Percentiles rank a stretch among this genome's conserved stretches.
Conservation (phyloP, 2,329 filamentous ascomycete genomes). For the Aphanocladium album region DNA sequence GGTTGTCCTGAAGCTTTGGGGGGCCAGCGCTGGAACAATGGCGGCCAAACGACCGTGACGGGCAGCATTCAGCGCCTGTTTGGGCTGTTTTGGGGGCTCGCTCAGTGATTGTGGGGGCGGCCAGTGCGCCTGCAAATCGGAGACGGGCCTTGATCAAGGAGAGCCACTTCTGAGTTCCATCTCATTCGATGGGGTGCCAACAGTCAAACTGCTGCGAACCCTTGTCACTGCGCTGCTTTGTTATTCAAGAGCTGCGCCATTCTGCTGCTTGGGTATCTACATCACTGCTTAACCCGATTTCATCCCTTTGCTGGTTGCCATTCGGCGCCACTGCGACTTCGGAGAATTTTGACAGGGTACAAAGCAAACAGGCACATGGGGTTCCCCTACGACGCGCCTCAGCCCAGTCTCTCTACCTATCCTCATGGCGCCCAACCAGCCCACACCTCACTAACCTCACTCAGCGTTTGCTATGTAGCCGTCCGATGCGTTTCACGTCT, state of each 20-base stretch:
- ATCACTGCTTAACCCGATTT: neutral
- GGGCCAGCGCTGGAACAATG: no score
- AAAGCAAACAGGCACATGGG: no score
- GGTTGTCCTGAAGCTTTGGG: neutral
- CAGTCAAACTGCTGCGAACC: neutral
- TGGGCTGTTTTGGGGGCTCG: neutral
- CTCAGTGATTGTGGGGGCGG: neutral
- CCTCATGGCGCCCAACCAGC: neutral
- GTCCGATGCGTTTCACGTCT: no score
- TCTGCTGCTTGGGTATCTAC: no score
- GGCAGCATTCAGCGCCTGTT: no score
- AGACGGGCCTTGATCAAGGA: neutral
- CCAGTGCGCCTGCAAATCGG: conserved; percentile 9
- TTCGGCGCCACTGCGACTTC: neutral
- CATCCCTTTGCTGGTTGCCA: no score
- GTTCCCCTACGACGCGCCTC: no score
- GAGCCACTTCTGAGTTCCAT: conserved; percentile 6
- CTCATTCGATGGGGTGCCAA: conserved; percentile 5
- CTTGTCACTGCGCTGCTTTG: neutral
- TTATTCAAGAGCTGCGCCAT: no score
- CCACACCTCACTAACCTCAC: neutral
- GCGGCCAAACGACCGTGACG: no score
- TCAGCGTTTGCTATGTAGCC: neutral
- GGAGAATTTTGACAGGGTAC: no score
- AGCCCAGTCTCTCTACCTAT: no score